Base-by-base conservation (phyloP, 352 stramenopile genomes). In the Bremia lactucae region DNA sequence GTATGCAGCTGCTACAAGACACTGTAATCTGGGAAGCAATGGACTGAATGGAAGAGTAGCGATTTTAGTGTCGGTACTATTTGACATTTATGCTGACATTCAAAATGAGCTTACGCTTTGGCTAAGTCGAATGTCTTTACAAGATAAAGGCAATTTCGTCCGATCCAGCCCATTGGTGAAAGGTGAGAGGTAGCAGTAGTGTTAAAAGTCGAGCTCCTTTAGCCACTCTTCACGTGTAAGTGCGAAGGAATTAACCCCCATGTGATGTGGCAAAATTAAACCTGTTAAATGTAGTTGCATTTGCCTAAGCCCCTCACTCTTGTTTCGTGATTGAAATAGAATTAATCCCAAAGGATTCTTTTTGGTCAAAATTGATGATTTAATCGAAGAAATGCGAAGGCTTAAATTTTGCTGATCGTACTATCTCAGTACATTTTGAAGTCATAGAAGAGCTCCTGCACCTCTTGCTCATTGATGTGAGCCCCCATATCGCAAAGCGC, bases 391-490 rank as follows among this genome's bases (percentile, higher is more conserved):
- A 60, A 37, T 90, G 74, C 74, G 41, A 94, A 85, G 11, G 82
- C 79, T 41, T 95, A 81, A 40, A 90, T 90, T 36, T 86, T 74
- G 36, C 72, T 89, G 34, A 94, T 43, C 19, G 67, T 70, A 44
- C 88, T 86, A 62, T 94, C 78, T 28, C 78, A 72, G 49, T 87
- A 77, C 65, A 94, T 83, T 61, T 94, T 80, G n/a, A 78, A 86
- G 56, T 91, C 80, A 51, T 89, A 85, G 48, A 91, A 91, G 46
- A 91, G 81, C 38, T 88, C 74, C 5, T 59, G 54, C 60, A 88
- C 65, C 31, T 84, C 75, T 2, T 61, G 53, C 41, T 85, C 69
- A 20, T 83, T 65, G 54, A 87, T 87, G 8, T 77, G 55, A 13
- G 73, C 72, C 0, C 77, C 77, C 8, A 90, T 48, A 10, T 59